Percentiles rank a stretch among this genome's conserved stretches.
Conservation (phyloP, 2,329 filamentous ascomycete species). For the Graphiopsis chlorocephala region DNA sequence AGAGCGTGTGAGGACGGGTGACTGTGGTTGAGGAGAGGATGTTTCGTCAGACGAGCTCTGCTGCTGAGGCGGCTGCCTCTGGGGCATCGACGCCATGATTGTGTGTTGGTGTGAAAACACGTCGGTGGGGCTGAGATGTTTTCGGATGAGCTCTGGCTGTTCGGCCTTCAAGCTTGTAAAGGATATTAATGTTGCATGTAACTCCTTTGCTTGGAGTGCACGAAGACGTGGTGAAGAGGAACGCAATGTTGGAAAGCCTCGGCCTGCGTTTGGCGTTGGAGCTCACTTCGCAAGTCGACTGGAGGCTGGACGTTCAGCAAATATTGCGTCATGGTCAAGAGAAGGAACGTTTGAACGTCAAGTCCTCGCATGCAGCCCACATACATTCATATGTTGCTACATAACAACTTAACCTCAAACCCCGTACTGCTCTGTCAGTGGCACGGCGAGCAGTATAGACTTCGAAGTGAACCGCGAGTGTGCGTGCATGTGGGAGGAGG, state of each 20-base stretch:
- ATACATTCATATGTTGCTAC: too few species aligned
- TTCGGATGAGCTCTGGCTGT: background rate
- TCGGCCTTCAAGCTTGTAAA: background rate
- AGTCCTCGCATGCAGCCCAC: too few species aligned
- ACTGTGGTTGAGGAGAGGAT: conserved; percentile 19
- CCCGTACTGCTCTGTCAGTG: too few species aligned
- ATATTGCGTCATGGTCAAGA: background rate
- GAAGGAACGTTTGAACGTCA: too few species aligned
- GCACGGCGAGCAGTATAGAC: too few species aligned
- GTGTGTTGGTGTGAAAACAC: background rate
- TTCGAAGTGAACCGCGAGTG: too few species aligned
- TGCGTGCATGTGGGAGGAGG: too few species aligned
- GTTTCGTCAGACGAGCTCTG: conserved; percentile 27
- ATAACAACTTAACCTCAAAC: too few species aligned
- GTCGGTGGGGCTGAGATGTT: background rate
- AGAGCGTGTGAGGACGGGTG: conserved; percentile 35
- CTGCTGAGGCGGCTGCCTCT: conserved; percentile 35
- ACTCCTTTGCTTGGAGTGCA: background rate
- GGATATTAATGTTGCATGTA: background rate
- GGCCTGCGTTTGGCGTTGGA: background rate
- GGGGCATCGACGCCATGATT: conserved; percentile 13
- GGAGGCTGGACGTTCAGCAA: background rate
- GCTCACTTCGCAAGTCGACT: background rate
- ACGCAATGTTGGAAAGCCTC: too few species aligned
- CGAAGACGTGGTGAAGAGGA: background rate